Evolutionary conservation across 192 early-diverging fungal genomes (phyloP).

Genomic region (Backusella tuberculispora): DNA sequence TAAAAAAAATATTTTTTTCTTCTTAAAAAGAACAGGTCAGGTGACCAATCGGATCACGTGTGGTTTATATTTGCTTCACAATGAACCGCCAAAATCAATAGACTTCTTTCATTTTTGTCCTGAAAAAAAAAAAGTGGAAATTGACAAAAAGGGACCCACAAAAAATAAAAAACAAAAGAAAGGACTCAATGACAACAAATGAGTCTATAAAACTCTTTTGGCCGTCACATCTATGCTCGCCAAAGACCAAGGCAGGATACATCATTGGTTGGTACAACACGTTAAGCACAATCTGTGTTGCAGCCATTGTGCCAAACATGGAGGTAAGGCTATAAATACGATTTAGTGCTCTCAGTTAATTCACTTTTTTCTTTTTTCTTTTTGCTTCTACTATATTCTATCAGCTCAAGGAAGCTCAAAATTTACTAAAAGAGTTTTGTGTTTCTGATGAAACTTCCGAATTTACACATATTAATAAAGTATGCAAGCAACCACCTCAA

Average conservation of each 20-base stretch:
- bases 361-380: not conserved
- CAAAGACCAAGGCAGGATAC: conserved; percentile 47
- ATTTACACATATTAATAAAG: conserved; percentile 24
- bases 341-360: not conserved
- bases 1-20: not conserved
- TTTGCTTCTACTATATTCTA: not conserved
- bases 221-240: conserved; percentile 56
- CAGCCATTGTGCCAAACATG: conserved; percentile 50
- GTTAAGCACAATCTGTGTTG: conserved; percentile 53
- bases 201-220: conserved; percentile 48
- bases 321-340: conserved; percentile 36
- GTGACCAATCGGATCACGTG: too few species aligned
- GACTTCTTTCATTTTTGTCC: too few species aligned
- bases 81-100: too few species aligned
- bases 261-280: conserved; percentile 59
- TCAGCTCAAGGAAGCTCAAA: conserved; percentile 15
- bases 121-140: too few species aligned
- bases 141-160: not conserved
- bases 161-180: not conserved
- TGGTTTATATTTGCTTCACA: too few species aligned
- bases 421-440: conserved; percentile 26
- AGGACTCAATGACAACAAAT: not conserved
- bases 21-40: not conserved
- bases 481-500: conserved; percentile 26
- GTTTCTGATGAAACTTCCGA: conserved; percentile 5